phyloP scores from a whole-genome alignment of 2,329 filamentous ascomycete species.

The Penicillium aurantiogriseum region DNA sequence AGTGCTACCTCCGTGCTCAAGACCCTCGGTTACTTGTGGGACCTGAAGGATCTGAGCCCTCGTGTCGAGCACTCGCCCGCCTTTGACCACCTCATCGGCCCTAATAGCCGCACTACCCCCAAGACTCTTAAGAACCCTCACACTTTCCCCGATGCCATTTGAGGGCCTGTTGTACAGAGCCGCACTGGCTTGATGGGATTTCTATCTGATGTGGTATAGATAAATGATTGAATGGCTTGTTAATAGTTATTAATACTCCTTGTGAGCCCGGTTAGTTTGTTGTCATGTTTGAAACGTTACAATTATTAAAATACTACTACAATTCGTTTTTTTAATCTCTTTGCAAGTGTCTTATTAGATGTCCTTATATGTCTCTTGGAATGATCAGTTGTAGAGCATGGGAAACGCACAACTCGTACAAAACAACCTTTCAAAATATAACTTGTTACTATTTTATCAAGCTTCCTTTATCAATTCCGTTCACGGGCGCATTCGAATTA shows the following conservation, averaged over 20 bases:
- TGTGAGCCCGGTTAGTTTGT: background rate
- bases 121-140: conserved; percentile 23
- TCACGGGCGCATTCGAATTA: too few relatives aligned
- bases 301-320: background rate
- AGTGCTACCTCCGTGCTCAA: conserved; percentile 32
- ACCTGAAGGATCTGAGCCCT: conserved; percentile 30
- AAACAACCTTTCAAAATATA: background rate
- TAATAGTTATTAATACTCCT: background rate
- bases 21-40: conserved; percentile 33
- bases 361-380: fast-evolving
- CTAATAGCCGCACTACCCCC: conserved; percentile 11
- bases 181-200: background rate
- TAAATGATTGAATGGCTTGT: background rate
- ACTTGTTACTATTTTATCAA: background rate
- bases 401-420: background rate
- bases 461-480: too few relatives aligned
- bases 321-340: background rate
- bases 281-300: background rate
- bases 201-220: background rate
- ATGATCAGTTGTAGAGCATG: background rate
- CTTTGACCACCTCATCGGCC: conserved; percentile 32
- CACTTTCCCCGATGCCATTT: conserved; percentile 24
- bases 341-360: background rate
- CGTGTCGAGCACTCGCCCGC: conserved; percentile 31
- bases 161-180: background rate